phyloP scores from a whole-genome alignment of 306 rosid species.

The Arachis stenosperma region DNA sequence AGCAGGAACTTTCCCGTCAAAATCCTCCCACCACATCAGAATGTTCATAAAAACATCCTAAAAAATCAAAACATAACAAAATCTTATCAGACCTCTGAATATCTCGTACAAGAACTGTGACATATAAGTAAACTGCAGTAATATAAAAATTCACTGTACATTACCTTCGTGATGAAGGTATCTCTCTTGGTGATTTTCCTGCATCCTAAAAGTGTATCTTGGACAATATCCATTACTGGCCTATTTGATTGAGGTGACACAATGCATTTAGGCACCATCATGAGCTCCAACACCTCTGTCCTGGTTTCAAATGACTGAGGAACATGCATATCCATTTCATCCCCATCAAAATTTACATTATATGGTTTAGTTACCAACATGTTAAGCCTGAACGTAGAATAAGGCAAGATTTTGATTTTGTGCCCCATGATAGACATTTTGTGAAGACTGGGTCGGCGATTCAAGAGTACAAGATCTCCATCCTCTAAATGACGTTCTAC shows the following conservation, averaged over 20 bases:
- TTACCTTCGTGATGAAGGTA: constrained; percentile 89
- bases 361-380: constrained; percentile 95
- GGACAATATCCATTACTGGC: constrained; percentile 99
- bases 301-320: constrained; percentile 98
- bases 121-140: background rate
- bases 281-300: constrained; percentile 97
- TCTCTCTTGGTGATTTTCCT: constrained; percentile 96
- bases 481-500: constrained; percentile 98
- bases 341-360: constrained; percentile 98
- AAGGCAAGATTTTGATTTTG: constrained; percentile 97
- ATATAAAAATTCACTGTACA: constrained; percentile 20
- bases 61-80: background rate
- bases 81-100: constrained; percentile 35
- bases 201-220: constrained; percentile 89
- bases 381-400: constrained; percentile 90
- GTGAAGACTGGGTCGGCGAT: constrained; percentile 99
- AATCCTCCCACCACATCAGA: constrained; percentile 99
- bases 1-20: constrained; percentile 94
- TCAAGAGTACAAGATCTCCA: constrained; percentile 94
- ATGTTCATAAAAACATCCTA: constrained; percentile 99
- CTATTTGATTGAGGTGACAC: constrained; percentile 96
- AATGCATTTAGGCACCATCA: constrained; percentile 99
- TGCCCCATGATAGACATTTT: constrained; percentile 99
- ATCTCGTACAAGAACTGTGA: constrained; percentile 18
- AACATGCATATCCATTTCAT: constrained; percentile 99